phyloP scores from a whole-genome alignment of 2,329 filamentous ascomycete genomes.

The Thermoascus crustaceus region DNA sequence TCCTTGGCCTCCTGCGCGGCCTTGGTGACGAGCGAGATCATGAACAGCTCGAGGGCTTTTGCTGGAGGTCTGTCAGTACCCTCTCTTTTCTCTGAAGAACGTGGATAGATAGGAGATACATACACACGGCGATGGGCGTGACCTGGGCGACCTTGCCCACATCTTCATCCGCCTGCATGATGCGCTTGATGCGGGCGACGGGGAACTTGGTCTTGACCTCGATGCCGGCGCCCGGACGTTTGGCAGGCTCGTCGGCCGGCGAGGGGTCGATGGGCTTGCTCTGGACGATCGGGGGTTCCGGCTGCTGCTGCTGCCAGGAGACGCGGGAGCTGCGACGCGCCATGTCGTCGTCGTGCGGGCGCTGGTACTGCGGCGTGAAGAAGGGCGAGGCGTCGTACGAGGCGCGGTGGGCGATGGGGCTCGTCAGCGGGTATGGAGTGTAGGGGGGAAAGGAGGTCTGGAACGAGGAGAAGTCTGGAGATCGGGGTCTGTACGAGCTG shows the following conservation, averaged over 20 bases:
- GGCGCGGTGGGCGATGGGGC: conserved; percentile 29
- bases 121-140: conserved; percentile 84
- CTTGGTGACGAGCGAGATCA: conserved; percentile 87
- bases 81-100: conserved; percentile 4
- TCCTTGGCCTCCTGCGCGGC: conserved; percentile 75
- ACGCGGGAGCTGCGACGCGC: conserved; percentile 34
- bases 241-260: conserved; percentile 14
- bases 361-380: conserved; percentile 33
- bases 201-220: conserved; percentile 92
- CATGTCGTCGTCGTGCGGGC: conserved; percentile 28
- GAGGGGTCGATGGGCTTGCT: conserved; percentile 13
- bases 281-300: conserved; percentile 12
- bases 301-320: conserved; percentile 17
- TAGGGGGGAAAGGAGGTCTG: conserved; percentile 33
- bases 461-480: conserved; percentile 45
- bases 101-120: conserved; percentile 20
- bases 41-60: conserved; percentile 94
- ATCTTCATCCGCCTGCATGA: conserved; percentile 99
- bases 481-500: conserved; percentile 40
- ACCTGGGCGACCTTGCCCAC: conserved; percentile 98
- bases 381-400: conserved; percentile 42
- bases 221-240: conserved; percentile 46
- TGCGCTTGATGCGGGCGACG: conserved; percentile 93
- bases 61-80: conserved; percentile 40
- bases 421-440: conserved; percentile 23